Evolutionary conservation across 306 rosid species (phyloP).

Genomic region (Sophora flavescens): DNA sequence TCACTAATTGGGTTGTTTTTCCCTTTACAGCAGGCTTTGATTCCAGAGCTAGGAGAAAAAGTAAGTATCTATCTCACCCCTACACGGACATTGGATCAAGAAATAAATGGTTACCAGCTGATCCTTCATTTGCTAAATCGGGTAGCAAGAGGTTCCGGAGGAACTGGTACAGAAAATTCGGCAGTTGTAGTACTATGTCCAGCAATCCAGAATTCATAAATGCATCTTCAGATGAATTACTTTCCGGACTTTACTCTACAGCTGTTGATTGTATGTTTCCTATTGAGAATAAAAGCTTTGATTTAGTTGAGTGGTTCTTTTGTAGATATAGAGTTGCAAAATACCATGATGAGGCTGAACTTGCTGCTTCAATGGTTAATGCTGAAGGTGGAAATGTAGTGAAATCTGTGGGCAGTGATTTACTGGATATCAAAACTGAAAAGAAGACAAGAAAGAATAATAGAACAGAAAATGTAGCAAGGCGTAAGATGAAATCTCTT

Average conservation of each 20-base stretch:
- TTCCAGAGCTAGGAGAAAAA: slow-evolving; percentile 76
- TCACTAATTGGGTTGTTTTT: slow-evolving; percentile 31
- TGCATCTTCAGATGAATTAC: slow-evolving; percentile 60
- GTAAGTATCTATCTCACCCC: slow-evolving; percentile 85
- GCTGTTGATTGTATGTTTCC: slow-evolving; percentile 73
- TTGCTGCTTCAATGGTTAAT: slow-evolving; percentile 44
- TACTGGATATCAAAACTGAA: slow-evolving; percentile 31
- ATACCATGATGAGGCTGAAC: slow-evolving; percentile 67
- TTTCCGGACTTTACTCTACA: slow-evolving; percentile 67
- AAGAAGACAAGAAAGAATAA: slow-evolving; percentile 46
- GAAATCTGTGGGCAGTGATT: slow-evolving; percentile 29
- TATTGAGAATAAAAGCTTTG: slow-evolving; percentile 51
- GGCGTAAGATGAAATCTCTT: slow-evolving; percentile 63
- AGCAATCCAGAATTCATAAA: slow-evolving; percentile 52
- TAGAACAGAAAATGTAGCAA: slow-evolving; percentile 48
- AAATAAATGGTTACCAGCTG: slow-evolving; percentile 49
- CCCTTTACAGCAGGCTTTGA: slow-evolving; percentile 51
- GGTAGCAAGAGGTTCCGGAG: slow-evolving; percentile 68
- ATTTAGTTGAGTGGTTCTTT: slow-evolving; percentile 73
- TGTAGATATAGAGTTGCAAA: slow-evolving; percentile 69
- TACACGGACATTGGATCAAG: slow-evolving; percentile 61
- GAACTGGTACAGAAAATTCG: slow-evolving; percentile 69
- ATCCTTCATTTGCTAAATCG: slow-evolving; percentile 50
- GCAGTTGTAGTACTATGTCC: slow-evolving; percentile 44
- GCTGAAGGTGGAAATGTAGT: slow-evolving; percentile 41